Percentiles rank a stretch among this genome's conserved stretches.
Conservation (phyloP, 108 stramenopile genomes). For the Fragilaria radians region DNA sequence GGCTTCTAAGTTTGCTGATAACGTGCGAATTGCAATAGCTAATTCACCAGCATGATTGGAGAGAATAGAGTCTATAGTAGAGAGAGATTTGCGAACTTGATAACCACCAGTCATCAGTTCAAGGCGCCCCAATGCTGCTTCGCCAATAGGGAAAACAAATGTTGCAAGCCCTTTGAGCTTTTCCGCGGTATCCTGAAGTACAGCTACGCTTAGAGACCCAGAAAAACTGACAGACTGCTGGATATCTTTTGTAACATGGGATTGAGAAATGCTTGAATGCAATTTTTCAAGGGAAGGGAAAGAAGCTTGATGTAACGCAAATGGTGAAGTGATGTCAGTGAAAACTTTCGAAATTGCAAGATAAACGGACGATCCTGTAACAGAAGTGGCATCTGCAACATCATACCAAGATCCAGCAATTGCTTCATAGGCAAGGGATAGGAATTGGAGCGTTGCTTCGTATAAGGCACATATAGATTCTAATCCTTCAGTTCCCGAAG, state of each 20-base stretch:
- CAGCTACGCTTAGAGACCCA: constrained; percentile 9
- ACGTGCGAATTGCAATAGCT: constrained; percentile 45
- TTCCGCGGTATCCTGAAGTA: constrained; percentile 48
- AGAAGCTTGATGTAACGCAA: constrained; percentile 45
- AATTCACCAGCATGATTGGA: constrained; percentile 61
- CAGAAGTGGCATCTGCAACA: constrained; percentile 13
- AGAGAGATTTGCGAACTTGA: constrained; percentile 31
- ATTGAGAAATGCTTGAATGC: constrained; percentile 43
- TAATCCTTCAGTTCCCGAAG: constrained; percentile 32
- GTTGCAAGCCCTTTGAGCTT: constrained; percentile 56
- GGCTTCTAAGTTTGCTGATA: constrained; percentile 44
- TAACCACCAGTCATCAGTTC: constrained; percentile 77
- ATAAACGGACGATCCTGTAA: constrained; percentile 27
- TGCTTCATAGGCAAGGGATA: constrained; percentile 72
- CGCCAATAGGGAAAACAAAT: constrained; percentile 65
- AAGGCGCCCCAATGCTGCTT: constrained; percentile 60
- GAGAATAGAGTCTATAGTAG: constrained; percentile 52
- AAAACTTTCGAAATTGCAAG: constrained; percentile 35
- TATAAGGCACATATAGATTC: constrained; percentile 63
- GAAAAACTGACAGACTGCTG: constrained; percentile 37
- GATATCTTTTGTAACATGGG: constrained; percentile 52
- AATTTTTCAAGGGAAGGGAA: constrained; percentile 54
- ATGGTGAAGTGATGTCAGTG: constrained; percentile 59
- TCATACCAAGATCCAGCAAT: constrained; percentile 57
- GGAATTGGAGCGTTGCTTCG: constrained; percentile 73